Percentiles rank a stretch among this genome's conserved stretches.
These are phyloP conservation scores for Babjeviella inositovora DNA, from an alignment of 805 yeast species.

Conservation along the genomic window DNA sequence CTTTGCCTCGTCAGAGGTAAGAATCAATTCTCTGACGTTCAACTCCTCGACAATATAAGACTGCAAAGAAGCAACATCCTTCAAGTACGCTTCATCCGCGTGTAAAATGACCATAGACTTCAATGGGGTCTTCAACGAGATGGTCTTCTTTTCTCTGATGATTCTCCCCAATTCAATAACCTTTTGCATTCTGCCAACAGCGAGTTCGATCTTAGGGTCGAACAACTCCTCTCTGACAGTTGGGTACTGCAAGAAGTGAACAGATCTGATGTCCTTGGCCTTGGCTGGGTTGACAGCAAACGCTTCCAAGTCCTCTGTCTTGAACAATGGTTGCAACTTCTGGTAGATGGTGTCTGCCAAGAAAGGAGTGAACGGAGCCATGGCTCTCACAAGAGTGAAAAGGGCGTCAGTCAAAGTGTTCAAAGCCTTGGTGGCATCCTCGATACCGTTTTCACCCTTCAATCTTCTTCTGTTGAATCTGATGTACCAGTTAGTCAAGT, in stretches of 20 bases:
- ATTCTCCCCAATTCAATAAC: slow-evolving; percentile 94
- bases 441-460: slow-evolving; percentile 82
- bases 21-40: slow-evolving; percentile 75
- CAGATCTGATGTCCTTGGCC: slow-evolving; percentile 57
- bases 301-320: slow-evolving; percentile 35
- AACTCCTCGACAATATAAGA: slow-evolving; percentile 78
- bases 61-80: slow-evolving; percentile 65
- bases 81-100: slow-evolving; percentile 56
- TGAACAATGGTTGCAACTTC: slow-evolving; percentile 46
- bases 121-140: slow-evolving; percentile 90
- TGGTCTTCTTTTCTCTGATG: slow-evolving; percentile 89
- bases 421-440: slow-evolving; percentile 74
- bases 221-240: slow-evolving; percentile 62
- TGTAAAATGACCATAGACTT: slow-evolving; percentile 78
- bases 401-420: slow-evolving; percentile 86
- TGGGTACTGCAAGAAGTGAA: slow-evolving; percentile 91
- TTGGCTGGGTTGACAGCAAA: slow-evolving; percentile 20
- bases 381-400: slow-evolving; percentile 78
- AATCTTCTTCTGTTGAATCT: slow-evolving; percentile 96
- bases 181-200: slow-evolving; percentile 91
- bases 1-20: slow-evolving; percentile 80
- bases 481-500: slow-evolving; percentile 96
- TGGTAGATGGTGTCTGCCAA: slow-evolving; percentile 82
- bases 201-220: slow-evolving; percentile 71
- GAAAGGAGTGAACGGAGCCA: slow-evolving; percentile 99